Base-by-base conservation (phyloP, 495 filamentous ascomycete species). In the Penicillium maclennaniae region DNA sequence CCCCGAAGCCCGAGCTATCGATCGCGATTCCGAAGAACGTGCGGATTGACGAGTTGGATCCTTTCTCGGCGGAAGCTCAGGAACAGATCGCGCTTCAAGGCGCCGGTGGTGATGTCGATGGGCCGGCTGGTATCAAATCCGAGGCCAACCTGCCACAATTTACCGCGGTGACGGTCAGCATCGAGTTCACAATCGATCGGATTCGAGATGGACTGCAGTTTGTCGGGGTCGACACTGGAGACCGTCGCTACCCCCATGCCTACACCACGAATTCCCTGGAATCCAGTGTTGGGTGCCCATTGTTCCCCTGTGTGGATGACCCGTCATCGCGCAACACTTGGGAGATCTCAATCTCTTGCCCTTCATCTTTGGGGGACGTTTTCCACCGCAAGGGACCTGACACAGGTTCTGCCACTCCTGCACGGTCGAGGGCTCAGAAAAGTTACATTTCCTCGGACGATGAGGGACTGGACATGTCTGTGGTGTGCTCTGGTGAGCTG, bases 281-380 rank as follows among this genome's bases (percentile, higher is more conserved):
- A 45, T 82, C 89, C 6, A 90, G 91, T n/a, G 81, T 81, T 36
- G 87, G 89, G 6, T 92, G 83, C 49, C 87, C 86, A 60, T 80
- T 97, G 10, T 97, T 97, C 59, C 93, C 93, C 9, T 97, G 92
- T 57, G 76, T 97, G 21, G 95, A 97, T 64, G 87, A 95, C 63
- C 78, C 84, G 5, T 79, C 80, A 23, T 82, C 87, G 27, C 81
- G 89, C 49, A 92, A 85, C 65, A 83, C 82, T 1, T 99, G 92
- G 91, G 91, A 91, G 48, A 72, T 99, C 21, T 86, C 85, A 2
- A 86, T 98, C 53, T 91, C 84, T 39, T 91, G 85, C 58, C 87
- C 92, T 12, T 83, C 84, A 53, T 93, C 90, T 0, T 70, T 98
- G 7, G 90, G 90, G 10, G 91, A 93, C 72, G 84, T 89, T n/a